Conservation (phyloP, 2,329 filamentous ascomycete genomes). For the Fusarium liriodendri region DNA sequence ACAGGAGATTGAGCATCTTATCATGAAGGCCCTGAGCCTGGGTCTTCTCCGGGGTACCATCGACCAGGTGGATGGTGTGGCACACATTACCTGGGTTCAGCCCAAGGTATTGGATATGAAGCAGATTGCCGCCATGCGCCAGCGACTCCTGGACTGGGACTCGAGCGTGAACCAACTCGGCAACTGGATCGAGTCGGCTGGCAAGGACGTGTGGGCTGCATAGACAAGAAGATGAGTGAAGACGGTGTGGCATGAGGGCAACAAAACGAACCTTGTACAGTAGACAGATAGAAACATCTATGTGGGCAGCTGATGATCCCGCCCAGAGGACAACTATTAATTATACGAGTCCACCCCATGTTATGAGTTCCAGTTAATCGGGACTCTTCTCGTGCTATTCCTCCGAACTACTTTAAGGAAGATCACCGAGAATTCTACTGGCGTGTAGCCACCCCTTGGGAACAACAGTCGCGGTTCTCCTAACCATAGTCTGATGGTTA, state of each 20-base stretch:
- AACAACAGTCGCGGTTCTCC: background rate
- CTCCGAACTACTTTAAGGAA: background rate
- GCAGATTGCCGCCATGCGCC: slow-evolving; percentile 94
- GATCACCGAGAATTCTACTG: background rate
- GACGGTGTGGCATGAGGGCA: slow-evolving; percentile 12
- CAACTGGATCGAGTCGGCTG: slow-evolving; percentile 95
- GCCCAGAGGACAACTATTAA: slow-evolving; percentile 38
- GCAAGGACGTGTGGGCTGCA: slow-evolving; percentile 95
- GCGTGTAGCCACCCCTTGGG: background rate
- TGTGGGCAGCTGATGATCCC: slow-evolving; percentile 34
- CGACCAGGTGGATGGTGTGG: slow-evolving; percentile 94
- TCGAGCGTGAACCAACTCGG: slow-evolving; percentile 94
- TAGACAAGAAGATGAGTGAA: slow-evolving; percentile 52
- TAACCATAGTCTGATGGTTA: background rate
- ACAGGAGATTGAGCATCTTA: slow-evolving; percentile 95
- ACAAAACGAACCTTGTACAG: slow-evolving; percentile 43
- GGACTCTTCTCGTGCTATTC: background rate
- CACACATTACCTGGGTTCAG: slow-evolving; percentile 98
- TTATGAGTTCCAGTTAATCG: background rate
- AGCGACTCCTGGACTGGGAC: slow-evolving; percentile 92
- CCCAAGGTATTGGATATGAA: slow-evolving; percentile 96
- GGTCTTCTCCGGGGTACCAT: slow-evolving; percentile 92
- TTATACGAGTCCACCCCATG: slow-evolving; percentile 22
- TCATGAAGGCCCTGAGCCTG: slow-evolving; percentile 98
- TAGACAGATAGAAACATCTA: slow-evolving; percentile 42